Base-by-base conservation (phyloP, 1,284 basidiomycete species). In the Cryptococcus hybrid region DNA sequence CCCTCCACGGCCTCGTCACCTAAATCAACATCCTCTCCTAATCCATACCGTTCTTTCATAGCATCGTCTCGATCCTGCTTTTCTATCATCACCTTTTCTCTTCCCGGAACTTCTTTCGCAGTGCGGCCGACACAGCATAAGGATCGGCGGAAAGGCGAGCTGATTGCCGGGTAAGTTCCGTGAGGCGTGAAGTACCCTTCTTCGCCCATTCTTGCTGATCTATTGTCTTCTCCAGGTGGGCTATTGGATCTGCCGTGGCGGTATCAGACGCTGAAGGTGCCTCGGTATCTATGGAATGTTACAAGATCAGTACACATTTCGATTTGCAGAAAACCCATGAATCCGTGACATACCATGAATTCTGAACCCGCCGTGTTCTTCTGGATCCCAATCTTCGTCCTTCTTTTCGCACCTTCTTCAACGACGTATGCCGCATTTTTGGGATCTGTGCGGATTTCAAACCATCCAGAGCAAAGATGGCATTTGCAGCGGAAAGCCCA, bases 381-480 rank as follows among this genome's bases (percentile, higher is more conserved):
- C 92, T 0, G 94, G 92, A 74, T 98, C 84, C 96, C 95, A 98
- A 38, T 96, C 92, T 68, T 93, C 89, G 48, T 91, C 86, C 77
- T 99, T 93, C 76, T 89, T 87, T 88, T 82, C 8, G 93, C 95
- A 5, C 96, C 96, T 34, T 87, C 88, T 3, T 85, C 83, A 0
- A 98, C 92, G n/a, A 95, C 86, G 73, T 99, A 99, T 18, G 88
- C 85, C 0, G 95, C 93, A 68, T 97, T 96, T 92, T 95, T 88
- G 0, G 94, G 96, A 71, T 99, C 96, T 2, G 96, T 99, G 63
- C 93, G 85, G 55, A 99, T 93, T 79, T 96, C 94, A 63, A 99
- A 98, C 89, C 89, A 92, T 24, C 86, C 86, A 58, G 86, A 85
- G 70, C 96, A 99, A 1, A 95, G 79, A 73, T 96, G 92, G 71